Evolutionary conservation across 1,139 yeast species (phyloP).

Genomic region (Pichia sp.): DNA sequence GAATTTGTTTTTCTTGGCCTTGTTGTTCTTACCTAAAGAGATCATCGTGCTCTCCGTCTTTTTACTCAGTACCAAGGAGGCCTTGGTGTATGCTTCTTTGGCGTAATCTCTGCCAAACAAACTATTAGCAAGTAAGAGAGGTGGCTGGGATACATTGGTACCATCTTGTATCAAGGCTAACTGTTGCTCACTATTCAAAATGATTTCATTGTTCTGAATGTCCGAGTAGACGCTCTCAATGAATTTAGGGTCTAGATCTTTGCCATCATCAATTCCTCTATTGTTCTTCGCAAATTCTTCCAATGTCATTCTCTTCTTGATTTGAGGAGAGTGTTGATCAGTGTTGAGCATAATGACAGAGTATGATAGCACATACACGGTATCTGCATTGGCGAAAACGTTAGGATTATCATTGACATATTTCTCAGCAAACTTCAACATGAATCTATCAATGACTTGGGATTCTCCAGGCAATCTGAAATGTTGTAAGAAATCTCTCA

Average conservation of each 20-base stretch:
- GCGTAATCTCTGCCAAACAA: constrained; percentile 71
- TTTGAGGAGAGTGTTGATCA: constrained; percentile 85
- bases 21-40: constrained; percentile 48
- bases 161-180: constrained; percentile 74
- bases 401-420: constrained; percentile 83
- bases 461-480: constrained; percentile 98
- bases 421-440: constrained; percentile 94
- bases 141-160: constrained; percentile 23
- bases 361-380: constrained; percentile 88
- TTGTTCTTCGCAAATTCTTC: constrained; percentile 84
- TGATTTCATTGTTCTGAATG: constrained; percentile 77
- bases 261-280: constrained; percentile 89
- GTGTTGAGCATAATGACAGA: constrained; percentile 92
- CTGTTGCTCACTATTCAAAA: constrained; percentile 87
- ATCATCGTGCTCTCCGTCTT: constrained; percentile 85
- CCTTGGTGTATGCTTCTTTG: constrained; percentile 85
- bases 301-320: constrained; percentile 77
- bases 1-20: constrained; percentile 29
- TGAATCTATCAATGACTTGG: constrained; percentile 92
- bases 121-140: constrained; percentile 39
- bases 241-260: constrained; percentile 71
- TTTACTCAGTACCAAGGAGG: constrained; percentile 83
- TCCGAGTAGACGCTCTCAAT: constrained; percentile 66
- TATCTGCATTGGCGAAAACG: constrained; percentile 84
- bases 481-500: constrained; percentile 75